Conservation (phyloP, 2,329 filamentous ascomycete genomes). For the Colletotrichum sp. region DNA sequence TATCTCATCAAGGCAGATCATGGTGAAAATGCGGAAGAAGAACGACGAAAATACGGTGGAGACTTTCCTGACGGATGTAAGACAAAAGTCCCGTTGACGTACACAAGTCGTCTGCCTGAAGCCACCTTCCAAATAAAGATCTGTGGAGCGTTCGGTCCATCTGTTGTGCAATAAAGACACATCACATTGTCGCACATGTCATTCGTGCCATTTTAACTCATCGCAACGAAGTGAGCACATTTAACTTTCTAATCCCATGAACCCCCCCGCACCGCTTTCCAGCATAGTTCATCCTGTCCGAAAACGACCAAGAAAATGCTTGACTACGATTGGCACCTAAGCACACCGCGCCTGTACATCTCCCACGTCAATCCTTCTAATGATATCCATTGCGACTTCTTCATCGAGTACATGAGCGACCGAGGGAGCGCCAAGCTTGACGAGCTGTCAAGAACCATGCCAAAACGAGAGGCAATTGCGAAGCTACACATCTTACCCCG, state of each 20-base stretch:
- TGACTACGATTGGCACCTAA: neutral
- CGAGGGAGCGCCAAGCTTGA: neutral
- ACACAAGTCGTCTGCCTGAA: neutral
- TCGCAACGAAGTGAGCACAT: neutral
- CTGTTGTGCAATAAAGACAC: neutral
- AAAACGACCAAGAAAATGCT: neutral
- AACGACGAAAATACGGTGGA: neutral
- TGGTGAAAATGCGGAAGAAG: neutral
- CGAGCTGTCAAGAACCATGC: neutral
- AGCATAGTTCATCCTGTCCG: neutral
- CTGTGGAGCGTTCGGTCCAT: neutral
- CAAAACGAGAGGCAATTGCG: neutral
- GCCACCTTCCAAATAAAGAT: neutral
- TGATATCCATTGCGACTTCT: neutral
- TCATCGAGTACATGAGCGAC: neutral
- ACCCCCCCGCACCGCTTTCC: neutral
- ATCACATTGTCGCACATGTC: neutral
- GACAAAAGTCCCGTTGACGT: neutral
- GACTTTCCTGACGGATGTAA: neutral
- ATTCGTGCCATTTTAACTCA: neutral
- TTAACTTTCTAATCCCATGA: neutral
- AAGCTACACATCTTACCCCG: neutral
- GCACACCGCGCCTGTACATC: neutral
- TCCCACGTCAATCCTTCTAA: neutral
- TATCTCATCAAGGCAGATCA: neutral